Conservation (phyloP, 1,284 basidiomycete genomes). For the Fistulina hepatica region DNA sequence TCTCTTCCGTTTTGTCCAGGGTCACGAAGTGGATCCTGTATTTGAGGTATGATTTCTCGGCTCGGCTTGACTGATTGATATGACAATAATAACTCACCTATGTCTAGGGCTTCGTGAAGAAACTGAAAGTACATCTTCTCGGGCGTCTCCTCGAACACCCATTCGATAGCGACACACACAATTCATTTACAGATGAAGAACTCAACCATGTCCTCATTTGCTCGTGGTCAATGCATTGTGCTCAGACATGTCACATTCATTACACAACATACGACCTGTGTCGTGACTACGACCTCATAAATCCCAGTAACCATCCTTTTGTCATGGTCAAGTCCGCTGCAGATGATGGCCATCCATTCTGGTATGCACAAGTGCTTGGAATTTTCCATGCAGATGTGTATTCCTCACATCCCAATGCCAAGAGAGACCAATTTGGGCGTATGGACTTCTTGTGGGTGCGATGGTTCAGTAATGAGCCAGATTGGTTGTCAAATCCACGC, state of each 20-base stretch:
- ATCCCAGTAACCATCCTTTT: slow-evolving; percentile 20
- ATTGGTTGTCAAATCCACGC: too few species aligned
- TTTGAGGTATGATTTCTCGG: slow-evolving; percentile 5
- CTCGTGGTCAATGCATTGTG: slow-evolving; percentile 2
- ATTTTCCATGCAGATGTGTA: slow-evolving; percentile 24
- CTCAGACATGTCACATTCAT: slow-evolving; percentile 14
- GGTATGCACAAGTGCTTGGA: slow-evolving; percentile 26
- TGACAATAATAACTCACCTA: not conserved
- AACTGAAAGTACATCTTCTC: slow-evolving; percentile 12
- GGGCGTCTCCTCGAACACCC: not conserved
- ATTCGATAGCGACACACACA: slow-evolving; percentile 4
- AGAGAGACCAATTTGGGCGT: slow-evolving; percentile 3
- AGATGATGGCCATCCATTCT: slow-evolving; percentile 19
- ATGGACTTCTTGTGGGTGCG: slow-evolving; percentile 23
- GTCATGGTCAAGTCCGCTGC: slow-evolving; percentile 18
- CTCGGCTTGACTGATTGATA: not conserved
- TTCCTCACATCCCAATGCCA: slow-evolving; percentile 8
- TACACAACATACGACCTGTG: slow-evolving; percentile 25
- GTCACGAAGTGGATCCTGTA: slow-evolving; percentile 10
- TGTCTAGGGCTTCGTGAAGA: slow-evolving; percentile 10
- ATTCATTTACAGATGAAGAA: not conserved
- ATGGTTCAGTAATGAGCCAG: slow-evolving; percentile 19
- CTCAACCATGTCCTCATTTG: not conserved
- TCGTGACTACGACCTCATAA: slow-evolving; percentile 25
- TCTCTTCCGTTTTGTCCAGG: slow-evolving; percentile 5